These are phyloP conservation scores for Phallus indusiatus DNA, from an alignment of 768 basidiomycete genomes.

Conservation along the genomic window DNA sequence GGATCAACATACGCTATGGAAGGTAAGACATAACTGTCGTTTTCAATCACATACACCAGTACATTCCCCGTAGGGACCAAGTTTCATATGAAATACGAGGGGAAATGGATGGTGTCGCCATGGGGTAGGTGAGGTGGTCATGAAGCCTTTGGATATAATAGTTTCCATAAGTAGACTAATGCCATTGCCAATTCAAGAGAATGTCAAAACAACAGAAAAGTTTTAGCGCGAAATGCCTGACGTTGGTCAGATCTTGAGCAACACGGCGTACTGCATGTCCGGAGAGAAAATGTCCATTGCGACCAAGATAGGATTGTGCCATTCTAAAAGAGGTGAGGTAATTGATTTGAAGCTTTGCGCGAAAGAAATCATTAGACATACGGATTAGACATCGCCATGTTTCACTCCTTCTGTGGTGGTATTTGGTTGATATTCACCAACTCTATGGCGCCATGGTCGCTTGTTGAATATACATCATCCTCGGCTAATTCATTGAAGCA, in stretches of 20 bases:
- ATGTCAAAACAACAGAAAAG: not conserved
- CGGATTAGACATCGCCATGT: constrained; percentile 52
- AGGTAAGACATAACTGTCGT: constrained; percentile 79
- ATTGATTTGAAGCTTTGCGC: not conserved
- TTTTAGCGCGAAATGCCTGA: constrained; percentile 40
- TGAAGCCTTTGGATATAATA: constrained; percentile 85
- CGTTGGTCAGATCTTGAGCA: constrained; percentile 65
- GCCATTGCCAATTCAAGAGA: constrained; percentile 68
- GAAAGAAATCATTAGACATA: constrained; percentile 22
- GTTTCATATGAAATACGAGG: constrained; percentile 69
- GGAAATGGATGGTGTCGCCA: constrained; percentile 59
- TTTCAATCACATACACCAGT: constrained; percentile 77
- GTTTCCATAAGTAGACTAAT: constrained; percentile 81
- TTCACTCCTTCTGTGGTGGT: constrained; percentile 52
- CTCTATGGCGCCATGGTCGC: constrained; percentile 53
- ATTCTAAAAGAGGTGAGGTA: constrained; percentile 30
- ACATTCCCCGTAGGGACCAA: constrained; percentile 78
- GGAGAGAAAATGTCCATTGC: constrained; percentile 75
- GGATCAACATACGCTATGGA: constrained; percentile 44
- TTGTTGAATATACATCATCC: constrained; percentile 81
- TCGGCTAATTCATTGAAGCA: constrained; percentile 47
- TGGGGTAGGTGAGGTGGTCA: constrained; percentile 56
- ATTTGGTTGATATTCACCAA: constrained; percentile 78
- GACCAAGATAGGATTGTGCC: constrained; percentile 42
- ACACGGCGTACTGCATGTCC: constrained; percentile 84